These are phyloP conservation scores for Penicillium hesseltinei DNA, from an alignment of 2,329 filamentous ascomycete genomes.

Conservation along the genomic window DNA sequence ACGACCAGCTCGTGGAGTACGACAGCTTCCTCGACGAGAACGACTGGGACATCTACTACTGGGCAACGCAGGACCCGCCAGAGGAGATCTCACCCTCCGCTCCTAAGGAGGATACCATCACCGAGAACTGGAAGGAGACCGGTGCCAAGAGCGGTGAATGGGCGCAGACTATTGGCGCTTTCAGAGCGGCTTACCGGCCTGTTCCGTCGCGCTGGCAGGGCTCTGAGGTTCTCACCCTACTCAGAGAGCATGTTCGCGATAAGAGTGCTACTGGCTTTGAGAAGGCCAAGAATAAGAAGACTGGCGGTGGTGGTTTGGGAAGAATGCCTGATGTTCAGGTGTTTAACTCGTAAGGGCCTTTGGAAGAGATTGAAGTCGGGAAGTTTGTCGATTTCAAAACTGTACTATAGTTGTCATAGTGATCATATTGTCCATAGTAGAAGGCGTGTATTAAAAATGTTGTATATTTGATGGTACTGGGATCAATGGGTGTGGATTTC, in stretches of 20 bases:
- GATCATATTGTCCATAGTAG: not conserved
- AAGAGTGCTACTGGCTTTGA: slow-evolving; percentile 56
- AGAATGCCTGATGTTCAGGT: slow-evolving; percentile 50
- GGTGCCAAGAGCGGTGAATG: slow-evolving; percentile 72
- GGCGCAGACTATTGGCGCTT: slow-evolving; percentile 93
- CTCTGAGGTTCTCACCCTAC: slow-evolving; percentile 72
- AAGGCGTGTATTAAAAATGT: slow-evolving; percentile 1
- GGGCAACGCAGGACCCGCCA: slow-evolving; percentile 80
- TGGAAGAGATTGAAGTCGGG: not conserved
- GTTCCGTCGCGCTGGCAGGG: slow-evolving; percentile 83
- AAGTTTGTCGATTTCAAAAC: not conserved
- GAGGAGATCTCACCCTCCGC: slow-evolving; percentile 50
- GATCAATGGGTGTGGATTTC: not conserved
- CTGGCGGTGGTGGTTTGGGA: slow-evolving; percentile 43
- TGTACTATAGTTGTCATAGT: slow-evolving; percentile 14
- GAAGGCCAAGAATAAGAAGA: slow-evolving; percentile 40
- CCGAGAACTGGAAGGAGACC: slow-evolving; percentile 51
- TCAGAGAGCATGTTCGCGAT: slow-evolving; percentile 76
- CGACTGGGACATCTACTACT: slow-evolving; percentile 99
- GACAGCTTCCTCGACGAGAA: slow-evolving; percentile 96
- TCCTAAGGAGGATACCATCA: slow-evolving; percentile 34
- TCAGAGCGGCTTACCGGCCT: slow-evolving; percentile 88
- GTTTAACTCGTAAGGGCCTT: slow-evolving; percentile 31
- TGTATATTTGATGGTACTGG: slow-evolving; percentile 7
- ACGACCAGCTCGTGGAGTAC: slow-evolving; percentile 74